A percentile compares a stretch with the other conserved stretches of the same genome.
Evolutionary conservation across 75 land plant genomes (phyloP).

Genomic region (Isoetes taiwanensis): DNA sequence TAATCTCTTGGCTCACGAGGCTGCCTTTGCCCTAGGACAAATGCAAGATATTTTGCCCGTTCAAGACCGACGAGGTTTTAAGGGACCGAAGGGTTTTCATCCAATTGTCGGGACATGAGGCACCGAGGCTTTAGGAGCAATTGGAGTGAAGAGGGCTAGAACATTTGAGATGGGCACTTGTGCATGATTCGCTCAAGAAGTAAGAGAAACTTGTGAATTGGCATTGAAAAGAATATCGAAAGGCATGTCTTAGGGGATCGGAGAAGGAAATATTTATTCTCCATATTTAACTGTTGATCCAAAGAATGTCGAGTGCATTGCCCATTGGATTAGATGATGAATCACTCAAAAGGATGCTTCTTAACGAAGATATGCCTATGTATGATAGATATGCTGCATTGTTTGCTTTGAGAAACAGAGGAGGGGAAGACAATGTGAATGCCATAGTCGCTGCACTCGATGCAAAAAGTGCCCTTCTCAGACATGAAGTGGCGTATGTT

Average conservation of each 20-base stretch:
- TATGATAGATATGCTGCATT: constrained; percentile 85
- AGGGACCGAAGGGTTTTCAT: no score
- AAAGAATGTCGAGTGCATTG: no score
- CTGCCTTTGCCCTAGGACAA: constrained; percentile 97
- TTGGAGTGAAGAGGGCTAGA: no score
- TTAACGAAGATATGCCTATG: constrained; percentile 67
- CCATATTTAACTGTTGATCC: constrained; percentile 94
- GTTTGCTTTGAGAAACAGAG: constrained; percentile 77
- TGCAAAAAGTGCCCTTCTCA: constrained; percentile 76
- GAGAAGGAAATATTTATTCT: constrained; percentile 22
- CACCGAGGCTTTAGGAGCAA: constrained; percentile 98
- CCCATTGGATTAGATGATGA: no score
- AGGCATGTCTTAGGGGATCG: constrained; percentile 13
- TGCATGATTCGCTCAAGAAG: constrained; percentile 92
- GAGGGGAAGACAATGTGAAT: constrained; percentile 51
- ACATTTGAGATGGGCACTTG: no score
- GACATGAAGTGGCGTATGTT: constrained; percentile 98
- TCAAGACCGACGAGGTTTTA: no score
- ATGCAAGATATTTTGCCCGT: constrained; percentile 90
- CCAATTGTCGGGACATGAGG: no score
- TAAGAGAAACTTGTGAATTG: constrained; percentile 86
- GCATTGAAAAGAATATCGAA: constrained; percentile 62
- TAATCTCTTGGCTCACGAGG: constrained; percentile 93
- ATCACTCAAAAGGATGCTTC: constrained; percentile 57
- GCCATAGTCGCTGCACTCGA: constrained; percentile 66